Evolutionary conservation across 345 rosid species (phyloP).

Genomic region (Arabidopsis arenosa): DNA sequence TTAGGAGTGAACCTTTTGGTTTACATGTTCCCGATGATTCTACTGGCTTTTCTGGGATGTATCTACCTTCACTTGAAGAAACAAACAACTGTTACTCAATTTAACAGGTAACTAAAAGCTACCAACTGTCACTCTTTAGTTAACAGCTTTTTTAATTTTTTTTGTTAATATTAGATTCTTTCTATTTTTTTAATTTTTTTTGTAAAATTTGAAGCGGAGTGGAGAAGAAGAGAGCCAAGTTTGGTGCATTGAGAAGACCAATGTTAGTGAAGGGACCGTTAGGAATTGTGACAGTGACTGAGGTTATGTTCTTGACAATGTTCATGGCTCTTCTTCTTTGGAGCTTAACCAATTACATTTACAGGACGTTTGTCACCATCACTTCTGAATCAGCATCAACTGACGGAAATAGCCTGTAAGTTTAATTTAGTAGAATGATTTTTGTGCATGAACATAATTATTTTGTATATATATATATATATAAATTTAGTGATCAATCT

Average conservation of each 20-base stretch:
- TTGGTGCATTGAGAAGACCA: conserved; percentile 49
- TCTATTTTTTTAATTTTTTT: background rate
- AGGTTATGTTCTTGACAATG: conserved; percentile 61
- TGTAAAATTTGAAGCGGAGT: conserved; percentile 4
- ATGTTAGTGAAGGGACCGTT: conserved; percentile 71
- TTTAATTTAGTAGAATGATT: background rate
- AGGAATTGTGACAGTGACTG: conserved; percentile 69
- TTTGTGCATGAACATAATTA: background rate
- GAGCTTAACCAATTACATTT: conserved; percentile 55
- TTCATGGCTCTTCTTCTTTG: conserved; percentile 65
- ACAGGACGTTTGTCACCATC: conserved; percentile 39
- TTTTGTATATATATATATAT: background rate
- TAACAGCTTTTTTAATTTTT: background rate
- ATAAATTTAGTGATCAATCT: background rate
- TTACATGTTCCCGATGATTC: conserved; percentile 60
- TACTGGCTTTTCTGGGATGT: conserved; percentile 56
- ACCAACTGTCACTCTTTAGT: background rate
- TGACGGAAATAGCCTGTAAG: conserved; percentile 54
- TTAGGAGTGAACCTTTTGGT: conserved; percentile 55
- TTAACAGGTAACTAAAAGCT: conserved; percentile 11
- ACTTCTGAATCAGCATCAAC: conserved; percentile 43
- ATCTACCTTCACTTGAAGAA: conserved; percentile 53
- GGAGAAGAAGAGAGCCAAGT: conserved; percentile 27
- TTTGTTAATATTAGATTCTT: background rate
- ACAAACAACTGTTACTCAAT: conserved; percentile 1